Base-by-base conservation (phyloP, 495 filamentous ascomycete species). In the Xylaria palmicola region DNA sequence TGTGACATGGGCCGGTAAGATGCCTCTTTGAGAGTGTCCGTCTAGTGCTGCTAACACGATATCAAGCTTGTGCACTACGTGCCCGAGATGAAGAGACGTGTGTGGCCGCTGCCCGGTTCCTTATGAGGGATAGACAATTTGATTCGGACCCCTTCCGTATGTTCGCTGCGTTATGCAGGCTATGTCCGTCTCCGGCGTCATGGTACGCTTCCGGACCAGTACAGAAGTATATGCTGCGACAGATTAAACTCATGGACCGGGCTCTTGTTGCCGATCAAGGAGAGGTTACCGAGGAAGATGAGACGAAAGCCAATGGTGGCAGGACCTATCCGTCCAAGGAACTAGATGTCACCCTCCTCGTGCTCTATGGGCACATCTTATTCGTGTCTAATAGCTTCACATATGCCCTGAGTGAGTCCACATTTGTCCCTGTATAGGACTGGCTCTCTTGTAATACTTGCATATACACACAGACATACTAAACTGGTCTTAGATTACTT, bases 151-250 rank as follows among this genome's bases (percentile, higher is more conserved):
- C 90, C 0, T 96, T 91, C 72, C 88, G 89, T 13, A 82, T 98
- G 63, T 94, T 92, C 69, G 80, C 84, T 22, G 83, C 87, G 60
- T 74, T 91, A 24, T 88, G 86, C 60, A 83, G 86, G 20, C 75
- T 93, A 4, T 88, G 82, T 64, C 79, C 81, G 47, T 81, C 79
- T 12, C 81, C 81, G 15, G 76, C 81, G 10, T 82, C 79, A 2
- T 87, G 80, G 80, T 85, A 86, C 74, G 79, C 79, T 41, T 80
- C 81, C 0, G 81, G 81, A 0, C 82, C 82, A 0, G 79, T 88
- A 29, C 92, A 95, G 74, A 97, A 97, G 68, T 95, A 88, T 70
- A 85, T 98, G 68, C 80, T 96, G 9, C 84, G 93, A 20, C 90
- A 93, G 73, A 88, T 97, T 74, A 96, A 96, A 72, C 86, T 87